A percentile compares a stretch with the other conserved stretches of the same genome.
Evolutionary conservation across 345 rosid genomes (phyloP).

Genomic region (Hibiscus trionum): DNA sequence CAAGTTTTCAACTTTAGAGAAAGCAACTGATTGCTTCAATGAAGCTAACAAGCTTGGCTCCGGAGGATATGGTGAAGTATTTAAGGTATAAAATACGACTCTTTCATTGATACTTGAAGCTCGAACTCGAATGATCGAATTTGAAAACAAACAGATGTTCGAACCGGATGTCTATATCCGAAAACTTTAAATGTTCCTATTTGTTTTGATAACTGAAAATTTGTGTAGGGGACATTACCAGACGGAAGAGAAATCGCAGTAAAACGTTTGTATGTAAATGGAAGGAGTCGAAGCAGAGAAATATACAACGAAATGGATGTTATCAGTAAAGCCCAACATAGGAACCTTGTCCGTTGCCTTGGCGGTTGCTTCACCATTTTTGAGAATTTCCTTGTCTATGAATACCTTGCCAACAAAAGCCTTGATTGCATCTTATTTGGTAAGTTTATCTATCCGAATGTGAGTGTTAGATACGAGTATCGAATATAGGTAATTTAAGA

Average conservation of each 20-base stretch:
- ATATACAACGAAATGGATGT: constrained; percentile 51
- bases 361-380: constrained; percentile 53
- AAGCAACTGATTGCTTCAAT: constrained; percentile 54
- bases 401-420: constrained; percentile 49
- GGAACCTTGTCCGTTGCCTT: constrained; percentile 48
- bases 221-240: constrained; percentile 42
- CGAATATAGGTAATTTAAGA: too few species aligned
- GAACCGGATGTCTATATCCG: too few species aligned
- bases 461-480: background rate
- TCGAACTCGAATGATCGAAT: too few species aligned
- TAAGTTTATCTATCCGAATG: constrained; percentile 16
- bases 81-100: background rate
- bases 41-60: constrained; percentile 11
- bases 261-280: constrained; percentile 35
- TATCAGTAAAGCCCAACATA: constrained; percentile 49
- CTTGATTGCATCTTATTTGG: constrained; percentile 47
- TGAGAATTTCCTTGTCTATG: constrained; percentile 50
- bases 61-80: constrained; percentile 11
- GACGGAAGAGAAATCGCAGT: constrained; percentile 70
- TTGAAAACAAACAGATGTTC: too few species aligned
- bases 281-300: constrained; percentile 25
- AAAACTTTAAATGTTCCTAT: too few species aligned
- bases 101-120: too few species aligned
- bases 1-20: constrained; percentile 63
- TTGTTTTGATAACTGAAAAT: background rate